Evolutionary conservation across 2,329 filamentous ascomycete species (phyloP).

Genomic region (Beauveria rudraprayagi): DNA sequence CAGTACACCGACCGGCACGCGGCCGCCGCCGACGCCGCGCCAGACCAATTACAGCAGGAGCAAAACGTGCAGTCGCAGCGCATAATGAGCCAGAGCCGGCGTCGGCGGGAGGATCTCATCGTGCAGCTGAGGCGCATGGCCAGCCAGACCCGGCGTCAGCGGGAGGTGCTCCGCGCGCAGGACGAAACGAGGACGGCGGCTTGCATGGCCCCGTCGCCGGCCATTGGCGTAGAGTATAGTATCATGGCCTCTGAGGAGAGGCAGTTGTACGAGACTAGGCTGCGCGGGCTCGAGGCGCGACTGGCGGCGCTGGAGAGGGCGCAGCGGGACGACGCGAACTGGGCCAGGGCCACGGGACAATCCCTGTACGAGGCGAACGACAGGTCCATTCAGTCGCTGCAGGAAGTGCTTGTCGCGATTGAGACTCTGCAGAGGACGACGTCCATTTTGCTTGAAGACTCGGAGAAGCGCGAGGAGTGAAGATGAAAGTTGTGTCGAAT

Average conservation of each 20-base stretch:
- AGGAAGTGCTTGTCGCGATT: background rate
- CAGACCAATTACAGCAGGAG: background rate
- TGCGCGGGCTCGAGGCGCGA: background rate
- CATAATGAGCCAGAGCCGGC: background rate
- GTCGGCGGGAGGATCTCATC: background rate
- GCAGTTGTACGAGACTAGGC: background rate
- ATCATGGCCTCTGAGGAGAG: background rate
- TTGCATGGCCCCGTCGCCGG: background rate
- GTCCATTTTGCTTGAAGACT: background rate
- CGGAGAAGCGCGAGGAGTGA: background rate
- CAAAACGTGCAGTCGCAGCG: background rate
- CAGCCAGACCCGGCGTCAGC: background rate
- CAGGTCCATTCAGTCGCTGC: background rate
- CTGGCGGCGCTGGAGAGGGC: background rate
- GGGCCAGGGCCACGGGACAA: background rate
- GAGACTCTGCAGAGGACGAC: background rate
- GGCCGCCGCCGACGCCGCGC: background rate
- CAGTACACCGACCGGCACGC: background rate
- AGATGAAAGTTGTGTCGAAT: background rate
- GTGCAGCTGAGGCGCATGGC: background rate
- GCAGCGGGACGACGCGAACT: background rate
- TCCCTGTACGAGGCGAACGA: conserved; percentile 7
- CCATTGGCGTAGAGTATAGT: background rate
- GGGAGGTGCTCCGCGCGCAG: background rate
- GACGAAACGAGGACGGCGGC: background rate